Evolutionary conservation across 768 basidiomycete genomes (phyloP).

Genomic region (Boletellus ananas): DNA sequence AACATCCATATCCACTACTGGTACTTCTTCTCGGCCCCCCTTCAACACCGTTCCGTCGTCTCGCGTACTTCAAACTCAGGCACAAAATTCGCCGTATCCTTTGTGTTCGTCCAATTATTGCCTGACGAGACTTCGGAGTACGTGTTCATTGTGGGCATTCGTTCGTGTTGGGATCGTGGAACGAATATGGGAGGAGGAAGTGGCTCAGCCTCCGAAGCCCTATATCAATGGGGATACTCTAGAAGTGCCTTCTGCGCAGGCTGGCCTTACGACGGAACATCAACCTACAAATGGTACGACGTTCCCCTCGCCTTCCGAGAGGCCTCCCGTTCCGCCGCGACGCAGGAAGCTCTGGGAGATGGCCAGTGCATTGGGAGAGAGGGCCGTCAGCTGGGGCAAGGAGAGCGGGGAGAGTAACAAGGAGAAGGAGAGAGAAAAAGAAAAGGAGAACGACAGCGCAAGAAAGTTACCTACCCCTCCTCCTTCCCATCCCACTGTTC

Average conservation of each 20-base stretch:
- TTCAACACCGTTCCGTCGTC: conserved; percentile 43
- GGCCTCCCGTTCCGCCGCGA: conserved; percentile 62
- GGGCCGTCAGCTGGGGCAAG: conserved; percentile 53
- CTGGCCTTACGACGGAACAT: background rate
- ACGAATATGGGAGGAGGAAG: conserved; percentile 85
- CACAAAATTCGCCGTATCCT: conserved; percentile 45
- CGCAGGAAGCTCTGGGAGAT: conserved; percentile 65
- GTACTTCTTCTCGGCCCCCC: conserved; percentile 15
- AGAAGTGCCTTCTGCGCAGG: background rate
- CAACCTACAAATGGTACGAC: background rate
- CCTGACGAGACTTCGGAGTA: conserved; percentile 71
- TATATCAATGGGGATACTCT: conserved; percentile 12
- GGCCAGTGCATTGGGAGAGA: conserved; percentile 58
- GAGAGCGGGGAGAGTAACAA: conserved; percentile 29
- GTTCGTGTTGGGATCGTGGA: conserved; percentile 79
- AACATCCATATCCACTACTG: conserved; percentile 34
- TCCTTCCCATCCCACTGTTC: conserved; percentile 25
- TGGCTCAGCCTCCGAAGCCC: conserved; percentile 32
- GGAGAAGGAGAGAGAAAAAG: conserved; percentile 37
- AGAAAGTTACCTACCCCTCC: conserved; percentile 21
- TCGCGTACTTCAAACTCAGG: conserved; percentile 22
- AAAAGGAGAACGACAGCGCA: background rate
- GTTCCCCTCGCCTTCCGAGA: conserved; percentile 27
- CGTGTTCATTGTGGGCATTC: conserved; percentile 90
- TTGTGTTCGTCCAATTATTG: conserved; percentile 87